Base-by-base conservation (phyloP, 495 filamentous ascomycete species). In the Lasiosphaeris hirsuta region DNA sequence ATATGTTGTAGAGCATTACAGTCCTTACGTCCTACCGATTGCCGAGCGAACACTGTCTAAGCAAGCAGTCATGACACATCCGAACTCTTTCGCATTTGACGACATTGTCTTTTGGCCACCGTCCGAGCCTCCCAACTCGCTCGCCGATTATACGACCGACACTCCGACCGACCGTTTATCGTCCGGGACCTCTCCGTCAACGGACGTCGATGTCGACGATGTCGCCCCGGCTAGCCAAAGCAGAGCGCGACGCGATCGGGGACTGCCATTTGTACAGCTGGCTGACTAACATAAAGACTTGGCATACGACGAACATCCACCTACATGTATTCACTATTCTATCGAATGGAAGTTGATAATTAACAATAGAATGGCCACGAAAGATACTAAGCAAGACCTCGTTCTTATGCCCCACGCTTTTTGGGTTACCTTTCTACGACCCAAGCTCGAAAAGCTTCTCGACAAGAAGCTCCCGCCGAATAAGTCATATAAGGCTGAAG, bases 101-200 rank as follows among this genome's bases (percentile, higher is more conserved):
- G 43, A 46, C 43, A 6, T 46, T 9, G 43, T 46, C 43, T 3
- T 46, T 46, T 46, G 43, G 43, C 43, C 43, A 15, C 17, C 43
- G 13, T 46, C 43, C 43, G 13, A 46, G 43, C 43, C 43, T 46
- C 43, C 43, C 43, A 9, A 46, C 17, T 46, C 43, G 13, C 43
- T 46, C 17, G 17, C 13, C 43, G 43, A 46, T 46, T 46, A 46
- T 17, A 46, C 17, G 43, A 46, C 43, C 43, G 13, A 17, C 43
- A 46, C 43, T 46, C 43, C 43, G 13, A 46, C 43, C 43, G 43
- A 46, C 43, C 43, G 43, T 46, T n/a, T 46, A 46, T 46, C 43
- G 13, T 46, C 43, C 43, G 3, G 17, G 43, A 46, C 4, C 17
- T n/a, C 43, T 19, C 43, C 43, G 43, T 46, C 43, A 46, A 46